Base-by-base conservation (phyloP, 1,284 basidiomycete species). In the Amylostereum areolatum region DNA sequence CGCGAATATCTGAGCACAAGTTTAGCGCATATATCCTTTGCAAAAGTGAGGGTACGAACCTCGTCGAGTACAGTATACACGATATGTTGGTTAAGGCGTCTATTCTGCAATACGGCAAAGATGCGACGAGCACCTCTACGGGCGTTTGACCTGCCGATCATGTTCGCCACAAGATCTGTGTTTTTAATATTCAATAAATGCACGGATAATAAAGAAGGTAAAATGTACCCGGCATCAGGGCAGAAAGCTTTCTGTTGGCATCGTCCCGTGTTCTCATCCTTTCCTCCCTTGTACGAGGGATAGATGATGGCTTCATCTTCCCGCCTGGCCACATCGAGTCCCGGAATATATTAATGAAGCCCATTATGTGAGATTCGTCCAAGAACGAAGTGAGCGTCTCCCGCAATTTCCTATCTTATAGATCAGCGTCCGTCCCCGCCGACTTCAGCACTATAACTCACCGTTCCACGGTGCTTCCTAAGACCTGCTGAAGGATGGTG, bases 381-480 rank as follows among this genome's bases (percentile, higher is more conserved):
- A 86, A 66, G 40, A 81, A 70, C 5, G 74, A 65, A 50, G 79
- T 83, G 47, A 89, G 69, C 7, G 78, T 83, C 52, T 96, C 93
- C 25, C 91, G 84, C 45, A 96, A 75, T 77, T 95, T 95, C 53
- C 94, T 95, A 7, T 37, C 39, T 12, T 39, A 25, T 12, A 8
- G 11, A 49, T 55, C 27, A 31, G 34, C 28, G 47, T 45, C 28
- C 11, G 7, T 18, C 3, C n/a, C 30, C 18, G 44, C 25, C 44
- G 45, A 36, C 18, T 43, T 25, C 32, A 5, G 40, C 18, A 18
- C 18, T 18, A 5, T 11, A 2, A 63, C 76, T 57, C 50, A 93
- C 91, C 92, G 74, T 67, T 99, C 96, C 55, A 98, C 93, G 0
- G 96, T 98, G 8, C 90, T 89, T 5, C 95, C 96, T 3, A 99